Evolutionary conservation across 1,284 basidiomycete genomes (phyloP), one percentile per base, ranked within the genome.

Genomic region (Ustilago vetiveriae): DNA sequence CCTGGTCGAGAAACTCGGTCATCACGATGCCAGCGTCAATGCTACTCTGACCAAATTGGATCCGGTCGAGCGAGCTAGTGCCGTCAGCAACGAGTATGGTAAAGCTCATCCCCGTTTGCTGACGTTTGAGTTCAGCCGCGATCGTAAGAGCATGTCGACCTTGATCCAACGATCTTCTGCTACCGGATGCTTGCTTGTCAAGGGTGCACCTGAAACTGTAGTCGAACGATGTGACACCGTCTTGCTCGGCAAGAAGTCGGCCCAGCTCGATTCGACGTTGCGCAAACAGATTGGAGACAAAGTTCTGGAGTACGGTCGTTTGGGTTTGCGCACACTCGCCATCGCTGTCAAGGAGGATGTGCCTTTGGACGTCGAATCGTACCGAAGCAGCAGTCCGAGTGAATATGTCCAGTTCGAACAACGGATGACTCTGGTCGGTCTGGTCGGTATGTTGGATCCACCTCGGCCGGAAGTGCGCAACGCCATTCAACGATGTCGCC

Each of bases 91-190:
- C 84, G 88, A 90, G 46, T 87, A 90, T 82, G 89, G 91, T 78
- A 91, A 93, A 72, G 85, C 85, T 43, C 89, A 92, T 76, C 85
- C 89, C 17, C 89, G 94, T 60, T 85, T 96, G 11, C 84, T 95
- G 68, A 98, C 94, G 3, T 94, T 98, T 80, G 95, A 98, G 82
- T 98, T 98, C 84, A 92, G 92, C 24, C 90, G 95, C 30, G 96
- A 98, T 83, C 91, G 95, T 82, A 98, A 98, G 85, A 94, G 94
- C 87, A 98, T 98, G 95, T 97, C 94, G 22, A 93, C 96, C 33
- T 88, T 98, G 43, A 89, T 91, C 44, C 54, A 72, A 33, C 86
- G 85, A 62, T 50, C 57, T 9, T 86, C 88, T 63, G 86, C 86
- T 10, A 83, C 83, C 5, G 88, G 88, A 32, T 86, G 76, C n/a